A percentile compares a stretch with the other conserved stretches of the same genome.
Evolutionary conservation across 176 grass and related monocot genomes (phyloP).

Genomic region (Poa pratensis): DNA sequence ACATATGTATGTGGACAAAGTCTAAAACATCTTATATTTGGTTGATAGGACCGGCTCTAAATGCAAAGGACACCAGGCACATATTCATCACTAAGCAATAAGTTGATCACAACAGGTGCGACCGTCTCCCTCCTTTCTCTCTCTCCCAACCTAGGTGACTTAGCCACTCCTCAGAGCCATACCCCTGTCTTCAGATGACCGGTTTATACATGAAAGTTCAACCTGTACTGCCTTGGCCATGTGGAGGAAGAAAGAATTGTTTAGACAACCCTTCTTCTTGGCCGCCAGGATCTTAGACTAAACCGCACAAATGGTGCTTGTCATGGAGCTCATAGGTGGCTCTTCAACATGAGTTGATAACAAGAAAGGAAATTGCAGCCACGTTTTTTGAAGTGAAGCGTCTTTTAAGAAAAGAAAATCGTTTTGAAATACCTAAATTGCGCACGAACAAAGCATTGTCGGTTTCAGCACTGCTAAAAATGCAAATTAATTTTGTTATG

Average conservation of each 20-base stretch:
- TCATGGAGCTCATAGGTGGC: background rate
- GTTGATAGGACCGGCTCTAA: constrained; percentile 4
- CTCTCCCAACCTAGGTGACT: background rate
- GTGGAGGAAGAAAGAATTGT: background rate
- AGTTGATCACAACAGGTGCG: background rate
- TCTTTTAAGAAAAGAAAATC: constrained; percentile 21
- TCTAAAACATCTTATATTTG: too few species aligned
- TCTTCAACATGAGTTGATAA: background rate
- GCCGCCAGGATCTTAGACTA: constrained; percentile 2
- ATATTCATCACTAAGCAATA: constrained; percentile 15
- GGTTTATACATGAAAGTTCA: constrained; percentile 6
- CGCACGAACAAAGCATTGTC: background rate
- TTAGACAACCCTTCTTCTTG: constrained; percentile 15
- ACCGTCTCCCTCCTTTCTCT: constrained; percentile 8
- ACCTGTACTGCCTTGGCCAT: background rate
- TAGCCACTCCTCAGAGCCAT: constrained; percentile 2
- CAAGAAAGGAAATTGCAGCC: background rate
- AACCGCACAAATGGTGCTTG: background rate
- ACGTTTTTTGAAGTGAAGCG: background rate
- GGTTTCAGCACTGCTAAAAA: background rate
- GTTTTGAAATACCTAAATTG: background rate
- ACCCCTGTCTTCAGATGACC: background rate
- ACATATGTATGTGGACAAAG: too few species aligned
- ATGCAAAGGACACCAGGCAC: background rate
- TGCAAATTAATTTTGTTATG: background rate